A percentile compares a stretch with the other conserved stretches of the same genome.
Evolutionary conservation across 441 rosid genomes (phyloP).

Genomic region (Adansonia rubrostipa): DNA sequence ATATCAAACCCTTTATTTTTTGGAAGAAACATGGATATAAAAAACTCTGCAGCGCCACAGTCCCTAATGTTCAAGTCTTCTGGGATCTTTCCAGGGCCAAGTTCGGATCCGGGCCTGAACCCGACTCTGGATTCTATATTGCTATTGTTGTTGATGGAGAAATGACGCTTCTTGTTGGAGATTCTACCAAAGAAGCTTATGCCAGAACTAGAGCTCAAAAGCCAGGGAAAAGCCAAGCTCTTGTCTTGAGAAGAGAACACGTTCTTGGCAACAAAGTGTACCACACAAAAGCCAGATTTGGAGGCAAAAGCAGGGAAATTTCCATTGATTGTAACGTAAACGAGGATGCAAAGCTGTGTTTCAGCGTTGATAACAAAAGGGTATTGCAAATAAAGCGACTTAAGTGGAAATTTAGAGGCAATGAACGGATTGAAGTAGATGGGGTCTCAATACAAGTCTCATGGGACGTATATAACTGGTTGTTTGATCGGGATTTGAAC

Average conservation of each 20-base stretch:
- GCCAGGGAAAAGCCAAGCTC: conserved; percentile 48
- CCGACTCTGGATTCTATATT: conserved; percentile 72
- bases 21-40: conserved; percentile 81
- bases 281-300: conserved; percentile 63
- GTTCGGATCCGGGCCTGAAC: conserved; percentile 85
- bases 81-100: conserved; percentile 82
- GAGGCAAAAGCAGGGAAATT: conserved; percentile 69
- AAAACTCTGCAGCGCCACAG: conserved; percentile 31
- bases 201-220: conserved; percentile 47
- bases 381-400: conserved; percentile 72
- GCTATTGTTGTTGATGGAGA: conserved; percentile 69
- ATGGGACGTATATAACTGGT: conserved; percentile 94
- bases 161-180: conserved; percentile 72
- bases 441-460: conserved; percentile 73
- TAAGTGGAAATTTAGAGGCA: conserved; percentile 92
- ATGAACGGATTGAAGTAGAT: conserved; percentile 70
- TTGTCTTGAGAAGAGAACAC: conserved; percentile 74
- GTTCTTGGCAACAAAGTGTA: conserved; percentile 73
- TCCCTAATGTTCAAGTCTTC: conserved; percentile 50
- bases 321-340: conserved; percentile 65
- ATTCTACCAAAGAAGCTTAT: conserved; percentile 61
- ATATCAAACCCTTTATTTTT: conserved; percentile 62
- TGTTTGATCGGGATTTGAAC: conserved; percentile 49
- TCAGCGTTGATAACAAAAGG: conserved; percentile 56
- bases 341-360: conserved; percentile 60